Evolutionary conservation across 116 monocot species (phyloP), one percentile per base, ranked within the genome.

Genomic region (Cymodocea nodosa): DNA sequence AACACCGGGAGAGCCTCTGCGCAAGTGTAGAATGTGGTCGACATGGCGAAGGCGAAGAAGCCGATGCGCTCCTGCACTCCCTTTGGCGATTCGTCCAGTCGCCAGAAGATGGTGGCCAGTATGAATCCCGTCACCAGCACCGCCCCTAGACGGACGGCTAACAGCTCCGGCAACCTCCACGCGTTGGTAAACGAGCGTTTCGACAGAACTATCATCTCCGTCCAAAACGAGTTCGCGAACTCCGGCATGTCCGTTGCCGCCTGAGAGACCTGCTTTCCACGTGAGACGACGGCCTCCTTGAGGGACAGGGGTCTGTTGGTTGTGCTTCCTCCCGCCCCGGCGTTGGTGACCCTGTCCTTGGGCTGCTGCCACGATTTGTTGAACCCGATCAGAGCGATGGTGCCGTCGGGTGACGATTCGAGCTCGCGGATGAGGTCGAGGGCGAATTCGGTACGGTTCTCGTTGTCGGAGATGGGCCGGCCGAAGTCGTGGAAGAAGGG

Each of bases 1-100:
- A 93, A 93, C 23, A 93, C 81, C 0, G 92, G 92, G 49, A 93
- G 85, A 2, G 85, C 85, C 60, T 93, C 88, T 19, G 92, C 81
- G 70, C 88, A 87, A 8, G 83, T 83, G 80, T 87, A 93, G 79
- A 80, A 88, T 73, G 76, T 87, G 35, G 87, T 92, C 36, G 87
- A 87, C 81, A 92, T 85, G 64, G 77, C 79, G 62, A 87, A 73
- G 17, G 88, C 85, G 62, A 92, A 85, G 92, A 92, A 87, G 24
- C 92, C 85, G 11, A 87, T 76, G 6, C 92, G 74, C 69, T 92
- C 92, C 57, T 77, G 69, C 12, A 74, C 81, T 4, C 92, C 92
- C 34, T 79, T 80, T 0, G 87, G 87, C 0, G 92, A 83, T 17
- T 68, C 35, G 53, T 92, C 92, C 19, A 92, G 83, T 16, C 66